Evolutionary conservation across 306 rosid species (phyloP).

Genomic region (Potentilla sterilis): DNA sequence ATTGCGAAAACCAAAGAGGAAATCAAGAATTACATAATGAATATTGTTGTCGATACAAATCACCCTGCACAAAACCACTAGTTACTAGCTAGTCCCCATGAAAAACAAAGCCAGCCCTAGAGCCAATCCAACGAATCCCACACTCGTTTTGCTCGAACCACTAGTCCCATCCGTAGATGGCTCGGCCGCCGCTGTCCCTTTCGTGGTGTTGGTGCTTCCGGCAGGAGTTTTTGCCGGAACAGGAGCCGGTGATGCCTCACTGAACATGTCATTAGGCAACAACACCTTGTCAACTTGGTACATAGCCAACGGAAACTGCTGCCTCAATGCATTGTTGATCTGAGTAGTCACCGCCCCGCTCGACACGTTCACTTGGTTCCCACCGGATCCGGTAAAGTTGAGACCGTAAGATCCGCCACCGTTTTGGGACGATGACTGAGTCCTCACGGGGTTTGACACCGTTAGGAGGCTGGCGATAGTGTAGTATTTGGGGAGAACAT

Average conservation of each 20-base stretch:
- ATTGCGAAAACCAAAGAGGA: background rate
- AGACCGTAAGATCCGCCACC: constrained; percentile 57
- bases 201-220: background rate
- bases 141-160: background rate
- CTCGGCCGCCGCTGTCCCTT: constrained; percentile 4
- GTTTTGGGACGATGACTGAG: constrained; percentile 38
- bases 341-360: constrained; percentile 41
- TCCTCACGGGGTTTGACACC: constrained; percentile 73
- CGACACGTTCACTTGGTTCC: constrained; percentile 68
- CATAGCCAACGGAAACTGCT: constrained; percentile 53
- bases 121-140: background rate
- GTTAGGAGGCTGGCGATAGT: constrained; percentile 42
- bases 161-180: background rate
- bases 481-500: constrained; percentile 61
- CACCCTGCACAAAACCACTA: constrained; percentile 1
- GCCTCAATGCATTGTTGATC: constrained; percentile 57
- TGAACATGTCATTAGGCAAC: constrained; percentile 56
- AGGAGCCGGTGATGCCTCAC: constrained; percentile 39
- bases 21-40: background rate
- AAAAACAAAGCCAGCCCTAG: constrained; percentile 4
- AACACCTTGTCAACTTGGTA: constrained; percentile 63
- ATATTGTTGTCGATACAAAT: background rate
- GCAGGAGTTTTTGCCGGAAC: constrained; percentile 36
- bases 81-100: background rate
- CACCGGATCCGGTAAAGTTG: constrained; percentile 59